A percentile compares a stretch with the other conserved stretches of the same genome.
Evolutionary conservation across 257 asterid genomes (phyloP).

Genomic region (Buddleja alternifolia): DNA sequence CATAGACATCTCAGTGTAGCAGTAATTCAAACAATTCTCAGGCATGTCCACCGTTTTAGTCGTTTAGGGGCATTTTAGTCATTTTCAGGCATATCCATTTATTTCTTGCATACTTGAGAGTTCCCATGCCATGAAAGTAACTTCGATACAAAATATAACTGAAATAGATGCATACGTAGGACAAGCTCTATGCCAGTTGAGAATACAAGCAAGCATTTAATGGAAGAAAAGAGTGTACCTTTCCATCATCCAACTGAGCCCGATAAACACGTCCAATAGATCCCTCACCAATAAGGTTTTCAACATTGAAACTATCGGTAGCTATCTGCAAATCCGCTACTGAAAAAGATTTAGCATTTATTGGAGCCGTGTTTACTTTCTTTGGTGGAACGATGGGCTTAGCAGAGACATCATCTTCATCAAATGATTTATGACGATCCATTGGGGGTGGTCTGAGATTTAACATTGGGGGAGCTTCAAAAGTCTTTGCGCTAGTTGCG

Average conservation of each 20-base stretch:
- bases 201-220: no score
- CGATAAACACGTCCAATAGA: constrained; percentile 86
- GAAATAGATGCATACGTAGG: background rate
- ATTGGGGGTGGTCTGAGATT: constrained; percentile 83
- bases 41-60: no score
- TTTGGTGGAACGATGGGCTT: constrained; percentile 71
- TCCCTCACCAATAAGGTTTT: constrained; percentile 89
- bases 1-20: no score
- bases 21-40: no score
- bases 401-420: constrained; percentile 62
- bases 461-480: constrained; percentile 62
- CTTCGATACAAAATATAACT: background rate
- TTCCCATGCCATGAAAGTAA: background rate
- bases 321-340: constrained; percentile 94
- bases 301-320: constrained; percentile 81
- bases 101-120: background rate
- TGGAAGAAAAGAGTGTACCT: no score
- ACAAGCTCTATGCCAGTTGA: no score
- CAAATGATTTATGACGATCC: constrained; percentile 81
- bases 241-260: constrained; percentile 78
- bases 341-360: constrained; percentile 66
- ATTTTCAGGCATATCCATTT: no score
- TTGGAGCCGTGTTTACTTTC: constrained; percentile 58
- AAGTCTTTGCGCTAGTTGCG: constrained; percentile 45
- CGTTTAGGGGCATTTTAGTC: no score